Evolutionary conservation across 164 flowering plant genomes (phyloP).

Genomic region (Macadamia tetraphylla): DNA sequence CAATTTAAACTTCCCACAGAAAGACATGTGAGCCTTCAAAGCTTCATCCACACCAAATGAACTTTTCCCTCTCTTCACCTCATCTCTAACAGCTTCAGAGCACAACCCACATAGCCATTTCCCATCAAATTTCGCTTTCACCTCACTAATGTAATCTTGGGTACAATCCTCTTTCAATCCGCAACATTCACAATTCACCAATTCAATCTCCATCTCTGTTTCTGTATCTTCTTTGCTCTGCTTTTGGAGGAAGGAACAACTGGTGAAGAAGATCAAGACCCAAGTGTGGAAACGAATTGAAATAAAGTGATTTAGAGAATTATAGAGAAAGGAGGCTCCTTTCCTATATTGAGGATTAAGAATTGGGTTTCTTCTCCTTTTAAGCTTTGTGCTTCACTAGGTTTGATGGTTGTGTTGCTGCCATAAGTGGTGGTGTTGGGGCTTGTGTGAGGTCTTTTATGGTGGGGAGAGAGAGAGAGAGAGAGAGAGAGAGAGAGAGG

Average conservation of each 20-base stretch:
- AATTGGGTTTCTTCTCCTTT: slow-evolving; percentile 4
- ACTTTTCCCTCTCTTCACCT: slow-evolving; percentile 40
- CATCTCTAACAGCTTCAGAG: slow-evolving; percentile 86
- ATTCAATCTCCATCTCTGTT: slow-evolving; percentile 63
- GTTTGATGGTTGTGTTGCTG: slow-evolving; percentile 17
- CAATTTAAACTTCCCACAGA: slow-evolving; percentile 57
- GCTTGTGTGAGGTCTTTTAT: slow-evolving; percentile 15
- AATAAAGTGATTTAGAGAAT: background rate
- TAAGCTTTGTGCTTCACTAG: background rate
- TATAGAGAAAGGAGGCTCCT: slow-evolving; percentile 4
- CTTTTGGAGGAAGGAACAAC: background rate
- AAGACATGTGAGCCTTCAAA: slow-evolving; percentile 63
- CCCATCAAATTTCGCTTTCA: slow-evolving; percentile 70
- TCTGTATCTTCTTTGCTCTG: background rate
- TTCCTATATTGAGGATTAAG: slow-evolving; percentile 10
- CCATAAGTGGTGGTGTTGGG: slow-evolving; percentile 8
- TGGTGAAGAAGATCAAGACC: background rate
- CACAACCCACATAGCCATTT: slow-evolving; percentile 96
- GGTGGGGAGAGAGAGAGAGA: background rate
- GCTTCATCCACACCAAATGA: slow-evolving; percentile 52
- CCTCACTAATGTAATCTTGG: slow-evolving; percentile 63
- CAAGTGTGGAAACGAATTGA: background rate
- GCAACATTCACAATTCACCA: slow-evolving; percentile 87
- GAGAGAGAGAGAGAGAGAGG: background rate
- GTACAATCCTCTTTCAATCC: slow-evolving; percentile 94